Evolutionary conservation across 1,139 yeast species (phyloP), one percentile per base, ranked within the genome.

Genomic region (Yamadazyma diospyri): DNA sequence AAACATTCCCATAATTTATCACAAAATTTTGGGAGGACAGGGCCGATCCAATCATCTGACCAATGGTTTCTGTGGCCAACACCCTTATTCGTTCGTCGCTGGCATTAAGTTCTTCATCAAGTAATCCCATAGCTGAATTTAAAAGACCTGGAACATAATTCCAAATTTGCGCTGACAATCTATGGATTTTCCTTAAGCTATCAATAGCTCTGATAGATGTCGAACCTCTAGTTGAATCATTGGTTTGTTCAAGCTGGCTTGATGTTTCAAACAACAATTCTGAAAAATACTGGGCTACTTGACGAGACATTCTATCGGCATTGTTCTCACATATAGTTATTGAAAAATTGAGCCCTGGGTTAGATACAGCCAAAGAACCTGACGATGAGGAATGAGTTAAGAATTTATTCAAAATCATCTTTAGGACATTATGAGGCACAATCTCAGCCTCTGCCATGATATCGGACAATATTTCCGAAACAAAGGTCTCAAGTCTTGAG

Each of bases 81-180:
- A 67, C 55, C 41, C 97, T 70, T 17, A 84, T 66, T 13, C 66
- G 57, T 16, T 74, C 76, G 43, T 81, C 78, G 30, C 83, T 92
- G 0, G 92, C 82, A 41, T 75, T 78, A 33, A 89, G 61, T 43
- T 87, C 95, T 48, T 85, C 92, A 44, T 85, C 88, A 5, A 88
- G 64, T 37, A 86, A 73, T 0, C 95, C 94, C 68, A 86, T 74
- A 1, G 84, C 83, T 1, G 94, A 78, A 3, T 75, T 70, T 16
- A 87, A 61, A 19, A 86, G 61, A 25, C 83, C 92, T 0, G 97
- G 97, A 1, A 80, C 80, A 35, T 75, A 70, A 41, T 67, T 73
- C 96, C 96, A 89, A 4, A 88, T 64, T 42, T 81, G 81, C 5
- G 79, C 63, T 0, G 83, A 66, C 23, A 87, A 59, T 17, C 59